phyloP scores from a whole-genome alignment of 768 basidiomycete species.

The Multifurca ochricompacta region DNA sequence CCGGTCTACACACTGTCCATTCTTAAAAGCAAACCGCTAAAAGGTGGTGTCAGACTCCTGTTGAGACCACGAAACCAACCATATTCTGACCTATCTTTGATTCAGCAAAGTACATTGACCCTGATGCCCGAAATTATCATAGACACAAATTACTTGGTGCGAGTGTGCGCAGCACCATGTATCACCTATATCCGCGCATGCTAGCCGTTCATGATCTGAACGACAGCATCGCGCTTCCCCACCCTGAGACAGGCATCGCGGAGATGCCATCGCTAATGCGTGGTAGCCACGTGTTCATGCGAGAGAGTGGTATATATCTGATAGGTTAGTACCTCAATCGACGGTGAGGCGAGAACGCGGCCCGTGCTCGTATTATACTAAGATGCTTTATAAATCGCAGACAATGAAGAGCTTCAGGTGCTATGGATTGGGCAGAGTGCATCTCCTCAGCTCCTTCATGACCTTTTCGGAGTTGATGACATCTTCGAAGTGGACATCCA shows the following conservation, averaged over 20 bases:
- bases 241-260: conserved; percentile 48
- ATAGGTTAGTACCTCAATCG: conserved; percentile 54
- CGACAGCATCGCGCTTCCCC: conserved; percentile 61
- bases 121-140: conserved; percentile 89
- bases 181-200: conserved; percentile 80
- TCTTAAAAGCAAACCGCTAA: conserved; percentile 86
- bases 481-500: conserved; percentile 57
- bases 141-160: conserved; percentile 68
- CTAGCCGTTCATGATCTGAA: conserved; percentile 83
- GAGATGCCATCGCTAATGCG: conserved; percentile 74
- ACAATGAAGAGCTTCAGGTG: conserved; percentile 81
- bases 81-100: background rate
- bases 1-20: conserved; percentile 77
- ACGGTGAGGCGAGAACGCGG: background rate
- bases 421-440: conserved; percentile 85
- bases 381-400: conserved; percentile 34
- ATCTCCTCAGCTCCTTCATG: conserved; percentile 73
- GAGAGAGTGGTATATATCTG: conserved; percentile 84
- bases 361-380: background rate
- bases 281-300: conserved; percentile 79
- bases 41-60: conserved; percentile 42
- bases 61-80: background rate
- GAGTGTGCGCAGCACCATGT: conserved; percentile 61
- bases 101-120: conserved; percentile 75
- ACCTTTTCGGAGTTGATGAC: conserved; percentile 82